phyloP scores from a whole-genome alignment of 495 filamentous ascomycete species.

The Xylaria cubensis region DNA sequence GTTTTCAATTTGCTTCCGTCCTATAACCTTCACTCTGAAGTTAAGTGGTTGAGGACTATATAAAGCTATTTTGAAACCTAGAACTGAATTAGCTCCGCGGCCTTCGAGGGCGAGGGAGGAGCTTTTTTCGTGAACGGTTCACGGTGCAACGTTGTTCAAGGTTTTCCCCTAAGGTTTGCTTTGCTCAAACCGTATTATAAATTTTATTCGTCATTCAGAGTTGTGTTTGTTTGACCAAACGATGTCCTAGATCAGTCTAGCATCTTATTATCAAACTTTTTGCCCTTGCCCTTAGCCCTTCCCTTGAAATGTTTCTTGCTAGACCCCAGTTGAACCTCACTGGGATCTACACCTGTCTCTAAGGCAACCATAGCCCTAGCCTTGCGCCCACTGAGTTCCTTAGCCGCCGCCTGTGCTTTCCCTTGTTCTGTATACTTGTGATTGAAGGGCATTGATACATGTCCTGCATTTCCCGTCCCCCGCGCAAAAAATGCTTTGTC shows the following conservation, averaged over 20 bases:
- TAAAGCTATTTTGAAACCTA: not conserved
- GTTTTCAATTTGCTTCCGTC: not conserved
- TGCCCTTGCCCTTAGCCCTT: conserved; percentile 66
- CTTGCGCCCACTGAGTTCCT: conserved; percentile 82
- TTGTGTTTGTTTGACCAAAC: not conserved
- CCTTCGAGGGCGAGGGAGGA: not conserved
- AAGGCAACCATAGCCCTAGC: conserved; percentile 81
- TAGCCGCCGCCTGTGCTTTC: conserved; percentile 54
- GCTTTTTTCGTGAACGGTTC: not conserved
- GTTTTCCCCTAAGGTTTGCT: not conserved
- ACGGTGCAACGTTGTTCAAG: not conserved
- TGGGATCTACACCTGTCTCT: conserved; percentile 83
- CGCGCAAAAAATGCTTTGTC: conserved; percentile 88
- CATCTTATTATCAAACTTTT: conserved; percentile 48
- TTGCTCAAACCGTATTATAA: not conserved
- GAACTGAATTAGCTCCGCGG: not conserved
- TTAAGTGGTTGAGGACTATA: not conserved
- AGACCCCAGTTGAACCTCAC: conserved; percentile 70
- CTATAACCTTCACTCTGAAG: not conserved
- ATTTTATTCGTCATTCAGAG: not conserved
- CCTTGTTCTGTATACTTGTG: conserved; percentile 87
- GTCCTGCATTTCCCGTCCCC: conserved; percentile 63
- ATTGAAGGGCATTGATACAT: conserved; percentile 84
- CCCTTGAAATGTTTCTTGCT: conserved; percentile 98
- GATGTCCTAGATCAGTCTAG: conserved; percentile 13